A percentile compares a stretch with the other conserved stretches of the same genome.
Conservation (phyloP, 805 yeast species). For the Teunomyces aglyptinius region DNA sequence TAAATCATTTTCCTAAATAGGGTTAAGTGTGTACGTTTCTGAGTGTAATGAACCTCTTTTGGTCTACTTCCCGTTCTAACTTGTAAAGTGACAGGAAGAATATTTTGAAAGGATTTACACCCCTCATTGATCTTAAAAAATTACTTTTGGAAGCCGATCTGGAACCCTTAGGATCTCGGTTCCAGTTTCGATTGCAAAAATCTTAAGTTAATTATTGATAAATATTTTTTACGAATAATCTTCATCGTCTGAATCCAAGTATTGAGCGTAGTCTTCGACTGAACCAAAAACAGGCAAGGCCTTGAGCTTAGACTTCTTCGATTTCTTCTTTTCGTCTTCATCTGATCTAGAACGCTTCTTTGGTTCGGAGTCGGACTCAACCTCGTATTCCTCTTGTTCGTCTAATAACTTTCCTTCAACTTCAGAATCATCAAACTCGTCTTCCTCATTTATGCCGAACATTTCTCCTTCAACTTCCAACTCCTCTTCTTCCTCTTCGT, state of each 20-base stretch:
- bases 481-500: constrained; percentile 10
- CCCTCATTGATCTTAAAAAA: neutral
- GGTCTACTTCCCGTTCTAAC: neutral
- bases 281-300: constrained; percentile 83
- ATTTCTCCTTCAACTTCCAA: constrained; percentile 22
- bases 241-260: constrained; percentile 65
- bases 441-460: constrained; percentile 26
- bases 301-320: constrained; percentile 57
- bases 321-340: constrained; percentile 28
- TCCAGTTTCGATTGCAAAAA: constrained; percentile 1
- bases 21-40: neutral
- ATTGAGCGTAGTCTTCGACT: constrained; percentile 81
- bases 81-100: neutral
- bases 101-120: neutral
- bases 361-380: constrained; percentile 8
- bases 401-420: constrained; percentile 17
- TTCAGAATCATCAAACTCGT: constrained; percentile 17
- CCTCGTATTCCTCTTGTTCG: constrained; percentile 29
- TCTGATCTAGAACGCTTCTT: constrained; percentile 21
- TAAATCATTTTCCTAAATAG: neutral
- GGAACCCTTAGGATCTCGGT: neutral
- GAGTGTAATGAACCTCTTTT: neutral
- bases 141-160: neutral
- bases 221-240: constrained; percentile 17
- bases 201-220: neutral